Evolutionary conservation across 2,329 filamentous ascomycete species (phyloP).

Genomic region (Massarina eburnea): DNA sequence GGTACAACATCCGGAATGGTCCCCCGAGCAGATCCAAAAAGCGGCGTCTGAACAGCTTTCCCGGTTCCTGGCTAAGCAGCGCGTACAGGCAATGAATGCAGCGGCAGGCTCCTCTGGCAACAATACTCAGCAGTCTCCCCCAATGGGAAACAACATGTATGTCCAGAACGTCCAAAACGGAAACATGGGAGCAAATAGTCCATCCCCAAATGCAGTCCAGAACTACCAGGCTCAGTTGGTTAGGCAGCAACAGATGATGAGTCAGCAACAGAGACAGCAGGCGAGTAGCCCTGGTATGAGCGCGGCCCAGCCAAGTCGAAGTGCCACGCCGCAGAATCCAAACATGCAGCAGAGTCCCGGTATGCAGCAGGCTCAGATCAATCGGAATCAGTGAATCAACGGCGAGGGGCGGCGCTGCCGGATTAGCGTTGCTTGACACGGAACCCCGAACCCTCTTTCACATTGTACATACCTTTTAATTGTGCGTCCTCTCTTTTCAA

Average conservation of each 20-base stretch:
- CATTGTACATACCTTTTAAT: neutral
- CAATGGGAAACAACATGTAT: constrained; percentile 39
- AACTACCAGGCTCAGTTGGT: constrained; percentile 42
- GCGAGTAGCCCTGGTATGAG: constrained; percentile 36
- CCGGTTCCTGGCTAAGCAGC: constrained; percentile 35
- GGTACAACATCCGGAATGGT: constrained; percentile 40
- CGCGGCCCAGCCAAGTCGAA: constrained; percentile 37
- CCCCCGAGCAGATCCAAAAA: constrained; percentile 36
- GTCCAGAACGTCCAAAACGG: constrained; percentile 28
- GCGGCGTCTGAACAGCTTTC: constrained; percentile 38
- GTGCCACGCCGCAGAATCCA: constrained; percentile 42
- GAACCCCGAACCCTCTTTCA: too few relatives aligned
- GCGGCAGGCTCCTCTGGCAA: constrained; percentile 37
- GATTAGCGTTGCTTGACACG: neutral
- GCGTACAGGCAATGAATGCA: constrained; percentile 40
- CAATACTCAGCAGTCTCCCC: constrained; percentile 27
- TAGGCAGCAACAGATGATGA: constrained; percentile 43
- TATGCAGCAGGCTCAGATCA: constrained; percentile 35
- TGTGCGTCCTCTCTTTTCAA: too few relatives aligned
- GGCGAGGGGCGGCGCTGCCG: neutral
- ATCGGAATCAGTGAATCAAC: constrained; percentile 2
- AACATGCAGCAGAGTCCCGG: constrained; percentile 26
- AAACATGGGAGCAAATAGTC: constrained; percentile 27
- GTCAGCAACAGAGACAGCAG: constrained; percentile 34
- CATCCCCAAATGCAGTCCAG: constrained; percentile 38